These are phyloP conservation scores for Metschnikowia arizonensis DNA, from an alignment of 805 yeast genomes.

Conservation along the genomic window DNA sequence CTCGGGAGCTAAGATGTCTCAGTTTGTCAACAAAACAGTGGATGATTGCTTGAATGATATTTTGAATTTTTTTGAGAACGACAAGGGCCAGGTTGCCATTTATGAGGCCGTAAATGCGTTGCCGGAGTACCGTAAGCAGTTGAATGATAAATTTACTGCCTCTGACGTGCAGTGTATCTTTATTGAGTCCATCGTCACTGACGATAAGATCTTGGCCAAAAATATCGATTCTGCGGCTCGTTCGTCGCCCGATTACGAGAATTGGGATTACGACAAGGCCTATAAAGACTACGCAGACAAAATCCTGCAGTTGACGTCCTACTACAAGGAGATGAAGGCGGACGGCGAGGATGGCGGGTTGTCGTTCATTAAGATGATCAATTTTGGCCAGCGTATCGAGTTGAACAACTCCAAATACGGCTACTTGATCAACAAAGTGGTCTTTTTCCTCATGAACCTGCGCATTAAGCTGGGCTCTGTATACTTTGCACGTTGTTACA, in stretches of 20 bases:
- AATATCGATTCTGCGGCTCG: conserved; percentile 79
- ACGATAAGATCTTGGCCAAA: conserved; percentile 58
- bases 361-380: conserved; percentile 78
- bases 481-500: conserved; percentile 83
- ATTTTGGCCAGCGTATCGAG: conserved; percentile 82
- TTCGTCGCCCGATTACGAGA: conserved; percentile 79
- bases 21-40: conserved; percentile 54
- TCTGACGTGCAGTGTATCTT: conserved; percentile 73
- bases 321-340: conserved; percentile 69
- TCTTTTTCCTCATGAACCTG: conserved; percentile 87
- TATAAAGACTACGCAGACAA: conserved; percentile 71
- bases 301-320: conserved; percentile 61
- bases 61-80: conserved; percentile 61
- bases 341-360: conserved; percentile 39
- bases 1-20: conserved; percentile 35
- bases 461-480: conserved; percentile 84
- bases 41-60: conserved; percentile 67
- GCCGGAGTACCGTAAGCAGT: conserved; percentile 57
- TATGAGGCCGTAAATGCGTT: conserved; percentile 93
- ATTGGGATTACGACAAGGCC: conserved; percentile 73
- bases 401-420: conserved; percentile 82
- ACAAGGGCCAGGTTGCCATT: conserved; percentile 90
- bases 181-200: conserved; percentile 83
- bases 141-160: conserved; percentile 51
- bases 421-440: conserved; percentile 84